phyloP scores from a whole-genome alignment of 2,329 filamentous ascomycete genomes.

The Cryphonectria naterciae region DNA sequence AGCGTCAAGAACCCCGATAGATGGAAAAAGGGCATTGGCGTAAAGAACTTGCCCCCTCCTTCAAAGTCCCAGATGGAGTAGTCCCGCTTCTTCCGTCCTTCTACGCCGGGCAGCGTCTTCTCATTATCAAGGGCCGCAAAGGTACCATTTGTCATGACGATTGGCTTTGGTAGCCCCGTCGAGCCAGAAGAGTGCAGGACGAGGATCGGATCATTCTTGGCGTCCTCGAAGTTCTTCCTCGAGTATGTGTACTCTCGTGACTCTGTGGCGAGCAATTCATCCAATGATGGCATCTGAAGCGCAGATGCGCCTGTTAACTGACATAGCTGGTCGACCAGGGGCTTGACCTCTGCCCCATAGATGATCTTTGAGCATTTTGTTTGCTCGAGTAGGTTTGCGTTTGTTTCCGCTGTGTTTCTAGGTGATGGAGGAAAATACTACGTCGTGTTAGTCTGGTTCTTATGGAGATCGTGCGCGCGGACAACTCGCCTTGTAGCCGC shows the following conservation, averaged over 20 bases:
- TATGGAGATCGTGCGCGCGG: background rate
- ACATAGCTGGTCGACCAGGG: background rate
- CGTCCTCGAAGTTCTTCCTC: background rate
- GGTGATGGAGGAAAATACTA: background rate
- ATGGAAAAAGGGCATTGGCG: background rate
- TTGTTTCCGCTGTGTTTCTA: background rate
- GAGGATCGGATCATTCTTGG: background rate
- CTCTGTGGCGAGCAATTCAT: background rate
- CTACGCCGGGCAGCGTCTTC: background rate
- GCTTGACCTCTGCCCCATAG: background rate
- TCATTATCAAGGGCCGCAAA: background rate
- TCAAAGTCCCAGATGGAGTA: background rate
- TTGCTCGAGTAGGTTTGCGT: background rate
- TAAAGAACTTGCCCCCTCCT: background rate
- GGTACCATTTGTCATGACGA: background rate
- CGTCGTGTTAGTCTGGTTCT: background rate
- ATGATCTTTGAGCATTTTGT: background rate
- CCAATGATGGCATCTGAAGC: background rate
- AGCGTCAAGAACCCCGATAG: background rate
- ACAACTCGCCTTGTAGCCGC: background rate
- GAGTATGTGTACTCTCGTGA: background rate
- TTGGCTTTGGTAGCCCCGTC: background rate
- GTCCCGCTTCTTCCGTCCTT: background rate
- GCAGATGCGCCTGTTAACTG: background rate
- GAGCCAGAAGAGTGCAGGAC: background rate